Evolutionary conservation across 306 rosid species (phyloP).

Genomic region (Urtica urens): DNA sequence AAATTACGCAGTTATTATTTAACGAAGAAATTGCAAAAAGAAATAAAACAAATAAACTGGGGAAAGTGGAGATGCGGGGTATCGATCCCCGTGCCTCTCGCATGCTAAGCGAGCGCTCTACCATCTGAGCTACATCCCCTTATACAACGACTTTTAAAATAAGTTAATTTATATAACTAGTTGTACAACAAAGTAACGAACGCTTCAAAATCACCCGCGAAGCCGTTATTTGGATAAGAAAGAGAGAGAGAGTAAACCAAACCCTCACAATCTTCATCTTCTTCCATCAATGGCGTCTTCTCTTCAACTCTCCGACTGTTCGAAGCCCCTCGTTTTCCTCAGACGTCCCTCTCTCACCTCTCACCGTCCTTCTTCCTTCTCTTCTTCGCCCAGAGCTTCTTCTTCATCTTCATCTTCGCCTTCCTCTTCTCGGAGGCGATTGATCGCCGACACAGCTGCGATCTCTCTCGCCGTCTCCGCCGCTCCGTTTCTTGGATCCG

Average conservation of each 20-base stretch:
- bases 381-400: slow-evolving; percentile 46
- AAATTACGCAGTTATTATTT: background rate
- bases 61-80: slow-evolving; percentile 68
- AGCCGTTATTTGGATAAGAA: slow-evolving; percentile 46
- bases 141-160: rapidly evolving
- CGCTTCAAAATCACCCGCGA: slow-evolving; percentile 42
- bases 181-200: background rate
- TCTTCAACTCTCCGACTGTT: slow-evolving; percentile 50
- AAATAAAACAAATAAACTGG: background rate
- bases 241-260: slow-evolving; percentile 14
- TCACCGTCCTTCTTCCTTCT: slow-evolving; percentile 15
- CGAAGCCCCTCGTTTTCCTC: slow-evolving; percentile 20
- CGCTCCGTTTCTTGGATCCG: slow-evolving; percentile 18
- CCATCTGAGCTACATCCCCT: slow-evolving; percentile 93
- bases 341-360: too few relatives aligned
- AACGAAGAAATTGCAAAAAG: background rate
- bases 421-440: slow-evolving; percentile 38
- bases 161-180: background rate
- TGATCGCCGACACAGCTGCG: slow-evolving; percentile 54
- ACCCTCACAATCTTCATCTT: too few relatives aligned
- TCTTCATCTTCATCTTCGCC: slow-evolving; percentile 18
- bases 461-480: slow-evolving; percentile 42
- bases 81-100: slow-evolving; percentile 93
- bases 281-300: slow-evolving; percentile 45
- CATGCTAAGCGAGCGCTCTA: slow-evolving; percentile 98